phyloP scores from a whole-genome alignment of 2,329 filamentous ascomycete genomes.

The Scedosporium aurantiacum region DNA sequence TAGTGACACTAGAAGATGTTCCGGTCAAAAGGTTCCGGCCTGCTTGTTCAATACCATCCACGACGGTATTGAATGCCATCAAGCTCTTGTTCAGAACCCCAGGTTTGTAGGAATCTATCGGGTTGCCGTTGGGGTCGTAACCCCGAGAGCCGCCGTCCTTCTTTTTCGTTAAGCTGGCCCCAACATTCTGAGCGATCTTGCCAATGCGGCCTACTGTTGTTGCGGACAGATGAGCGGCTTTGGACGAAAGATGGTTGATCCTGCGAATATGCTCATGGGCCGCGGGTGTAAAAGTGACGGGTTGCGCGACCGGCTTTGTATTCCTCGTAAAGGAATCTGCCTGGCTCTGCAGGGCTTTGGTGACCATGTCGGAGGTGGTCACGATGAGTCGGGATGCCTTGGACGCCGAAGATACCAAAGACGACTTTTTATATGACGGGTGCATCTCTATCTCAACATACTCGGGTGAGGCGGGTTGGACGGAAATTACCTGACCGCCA shows the following conservation, averaged over 20 bases:
- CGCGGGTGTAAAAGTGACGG: conserved; percentile 76
- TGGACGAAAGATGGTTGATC: conserved; percentile 75
- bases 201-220: conserved; percentile 80
- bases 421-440: conserved; percentile 82
- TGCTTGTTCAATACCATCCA: conserved; percentile 84
- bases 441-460: conserved; percentile 71
- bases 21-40: conserved; percentile 67
- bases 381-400: conserved; percentile 87
- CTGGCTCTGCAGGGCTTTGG: conserved; percentile 64
- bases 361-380: conserved; percentile 69
- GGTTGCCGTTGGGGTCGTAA: conserved; percentile 59
- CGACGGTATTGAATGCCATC: conserved; percentile 91
- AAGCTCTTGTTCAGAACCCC: conserved; percentile 89
- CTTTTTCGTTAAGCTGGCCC: conserved; percentile 57
- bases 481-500: conserved; percentile 51
- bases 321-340: conserved; percentile 73
- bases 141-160: conserved; percentile 45
- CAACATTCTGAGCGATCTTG: conserved; percentile 80
- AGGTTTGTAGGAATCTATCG: conserved; percentile 62
- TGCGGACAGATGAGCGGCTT: conserved; percentile 67
- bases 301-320: conserved; percentile 65
- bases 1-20: conserved; percentile 67
- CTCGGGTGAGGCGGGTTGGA: conserved; percentile 56
- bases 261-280: conserved; percentile 79
- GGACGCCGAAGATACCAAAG: conserved; percentile 75